A percentile compares a stretch with the other conserved stretches of the same genome.
phyloP scores from a whole-genome alignment of 2,329 filamentous ascomycete genomes.

The Fusarium nematophilum region DNA sequence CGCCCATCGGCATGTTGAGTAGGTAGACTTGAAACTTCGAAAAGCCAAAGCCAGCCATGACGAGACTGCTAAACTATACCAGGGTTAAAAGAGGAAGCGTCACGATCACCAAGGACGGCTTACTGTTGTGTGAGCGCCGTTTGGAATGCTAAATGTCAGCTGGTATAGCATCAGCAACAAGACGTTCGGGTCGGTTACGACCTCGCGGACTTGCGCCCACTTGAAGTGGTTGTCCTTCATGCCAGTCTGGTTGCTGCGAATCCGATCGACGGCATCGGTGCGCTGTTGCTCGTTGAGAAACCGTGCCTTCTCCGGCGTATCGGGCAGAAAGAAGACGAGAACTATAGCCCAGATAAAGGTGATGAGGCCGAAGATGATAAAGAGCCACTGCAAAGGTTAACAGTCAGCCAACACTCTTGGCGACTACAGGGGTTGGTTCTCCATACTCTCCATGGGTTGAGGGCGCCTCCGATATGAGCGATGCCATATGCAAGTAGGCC shows the following conservation, averaged over 20 bases:
- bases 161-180: constrained; percentile 36
- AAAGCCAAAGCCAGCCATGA: constrained; percentile 40
- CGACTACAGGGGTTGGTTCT: neutral
- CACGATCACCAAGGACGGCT: rapidly evolving
- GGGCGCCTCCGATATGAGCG: constrained; percentile 27
- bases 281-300: constrained; percentile 33
- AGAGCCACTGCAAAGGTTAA: constrained; percentile 26
- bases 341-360: constrained; percentile 32
- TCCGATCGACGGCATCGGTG: constrained; percentile 24
- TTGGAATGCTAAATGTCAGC: constrained; percentile 34
- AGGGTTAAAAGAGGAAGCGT: neutral
- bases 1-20: constrained; percentile 39
- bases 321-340: constrained; percentile 27
- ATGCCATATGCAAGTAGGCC: constrained; percentile 37
- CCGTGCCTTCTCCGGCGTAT: constrained; percentile 26
- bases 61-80: constrained; percentile 36
- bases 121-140: constrained; percentile 36
- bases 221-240: constrained; percentile 36
- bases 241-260: constrained; percentile 35
- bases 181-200: constrained; percentile 33
- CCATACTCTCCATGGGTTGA: constrained; percentile 34
- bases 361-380: constrained; percentile 38
- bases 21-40: constrained; percentile 34
- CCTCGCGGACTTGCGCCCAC: constrained; percentile 38
- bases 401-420: neutral